Base-by-base conservation (phyloP, 805 yeast species). In the Barnettozyma botsteinii region DNA sequence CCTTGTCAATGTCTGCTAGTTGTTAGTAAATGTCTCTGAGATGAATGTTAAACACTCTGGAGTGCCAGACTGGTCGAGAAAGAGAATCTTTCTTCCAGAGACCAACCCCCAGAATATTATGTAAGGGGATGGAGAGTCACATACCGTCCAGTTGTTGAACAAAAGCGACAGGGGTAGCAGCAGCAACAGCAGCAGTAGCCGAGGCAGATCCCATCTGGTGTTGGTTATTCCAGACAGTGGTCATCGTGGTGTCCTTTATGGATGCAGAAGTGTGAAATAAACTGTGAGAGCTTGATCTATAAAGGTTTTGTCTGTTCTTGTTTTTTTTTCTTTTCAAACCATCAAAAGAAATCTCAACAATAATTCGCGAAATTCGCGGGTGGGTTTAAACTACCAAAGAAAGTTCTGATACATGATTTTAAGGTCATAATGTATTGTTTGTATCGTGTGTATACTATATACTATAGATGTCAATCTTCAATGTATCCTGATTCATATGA, bases 1-100 rank as follows among this genome's bases (percentile, higher is more conserved):
- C 57, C 40, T 38, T 53, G 25, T 53, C 55, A 20, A 53, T 42
- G 22, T 48, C 57, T 52, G 28, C 6, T 12, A 3, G n/a, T 7
- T 2, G 47, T 40, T 45, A 41, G 47, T 46, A 39, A 10, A 26
- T 7, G 15, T 5, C 5, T 25, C 9, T 18, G 23, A 14, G 33
- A 18, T 7, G 14, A 8, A n/a, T n/a, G n/a, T n/a, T n/a, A n/a
- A n/a, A n/a, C n/a, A n/a, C n/a, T n/a, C n/a, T n/a, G n/a, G n/a
- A n/a, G n/a, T n/a, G n/a, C n/a, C n/a, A n/a, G n/a, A n/a, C n/a
- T n/a, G n/a, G n/a, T n/a, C 23, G 14, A 12, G 21, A 8, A 9
- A 14, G 7, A 3, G 33, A 5, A 12, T n/a, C 15, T 12, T 12
- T 12, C n/a, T 4, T 13, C 4, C 13, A 17, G 12, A 20, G 23